A percentile compares a stretch with the other conserved stretches of the same genome.
Conservation (phyloP, 1,284 basidiomycete genomes). For the Pseudozyma tsukubaensis region DNA sequence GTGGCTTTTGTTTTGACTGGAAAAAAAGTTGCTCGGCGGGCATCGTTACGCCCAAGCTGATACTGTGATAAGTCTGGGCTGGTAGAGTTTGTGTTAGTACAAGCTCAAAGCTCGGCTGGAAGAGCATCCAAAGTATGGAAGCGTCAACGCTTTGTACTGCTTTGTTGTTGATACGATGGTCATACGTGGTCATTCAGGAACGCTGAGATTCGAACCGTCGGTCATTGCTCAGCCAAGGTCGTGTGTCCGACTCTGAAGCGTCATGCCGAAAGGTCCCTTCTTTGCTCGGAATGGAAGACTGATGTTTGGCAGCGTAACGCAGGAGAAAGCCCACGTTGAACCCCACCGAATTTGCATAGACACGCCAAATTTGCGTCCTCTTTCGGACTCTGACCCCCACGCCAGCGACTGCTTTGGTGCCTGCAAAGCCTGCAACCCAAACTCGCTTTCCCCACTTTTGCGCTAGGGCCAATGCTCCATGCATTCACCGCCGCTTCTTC, state of each 20-base stretch:
- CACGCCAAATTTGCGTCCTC: not conserved
- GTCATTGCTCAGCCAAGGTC: not conserved
- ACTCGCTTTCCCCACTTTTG: not conserved
- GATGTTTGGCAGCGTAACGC: not conserved
- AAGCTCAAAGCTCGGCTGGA: constrained; percentile 1
- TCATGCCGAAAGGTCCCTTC: not conserved
- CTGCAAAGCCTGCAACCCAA: not conserved
- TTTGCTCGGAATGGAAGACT: no score
- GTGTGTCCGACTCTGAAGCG: constrained; percentile 6
- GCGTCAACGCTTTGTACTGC: no score
- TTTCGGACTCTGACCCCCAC: constrained; percentile 8
- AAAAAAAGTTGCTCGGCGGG: not conserved
- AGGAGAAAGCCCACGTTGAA: constrained; percentile 11
- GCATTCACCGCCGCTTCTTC: not conserved
- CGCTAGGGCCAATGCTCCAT: constrained; percentile 7
- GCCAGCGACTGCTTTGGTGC: constrained; percentile 7
- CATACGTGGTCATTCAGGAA: not conserved
- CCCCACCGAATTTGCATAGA: constrained; percentile 1
- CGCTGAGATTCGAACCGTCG: not conserved
- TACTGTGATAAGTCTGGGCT: not conserved
- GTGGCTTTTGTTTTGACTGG: not conserved
- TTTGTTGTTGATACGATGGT: no score
- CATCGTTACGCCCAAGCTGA: not conserved
- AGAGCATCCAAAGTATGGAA: no score
- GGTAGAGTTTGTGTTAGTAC: not conserved